Conservation (phyloP, 192 early-diverging fungal species). For the Dissophora globulifera region DNA sequence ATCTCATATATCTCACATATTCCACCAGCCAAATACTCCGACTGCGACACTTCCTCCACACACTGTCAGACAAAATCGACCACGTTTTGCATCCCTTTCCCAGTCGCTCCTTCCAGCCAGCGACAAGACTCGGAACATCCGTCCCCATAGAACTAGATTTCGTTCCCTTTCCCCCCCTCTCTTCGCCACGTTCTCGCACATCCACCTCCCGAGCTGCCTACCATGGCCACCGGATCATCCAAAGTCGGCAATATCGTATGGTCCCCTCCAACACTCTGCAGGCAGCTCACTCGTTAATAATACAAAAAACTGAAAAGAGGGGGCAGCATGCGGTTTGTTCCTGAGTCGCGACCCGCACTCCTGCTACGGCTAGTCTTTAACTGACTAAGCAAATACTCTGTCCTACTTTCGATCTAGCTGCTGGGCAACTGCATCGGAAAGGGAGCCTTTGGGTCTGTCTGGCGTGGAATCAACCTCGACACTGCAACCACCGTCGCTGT, state of each 20-base stretch:
- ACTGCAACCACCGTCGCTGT: conserved; percentile 78
- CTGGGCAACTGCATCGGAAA: conserved; percentile 80
- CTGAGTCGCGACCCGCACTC: not conserved
- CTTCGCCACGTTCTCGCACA: not conserved
- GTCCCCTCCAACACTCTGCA: no score
- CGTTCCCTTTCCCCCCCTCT: not conserved
- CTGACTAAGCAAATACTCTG: no score
- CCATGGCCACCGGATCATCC: conserved; percentile 17
- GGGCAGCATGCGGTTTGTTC: no score
- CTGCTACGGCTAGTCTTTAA: not conserved
- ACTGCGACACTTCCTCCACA: no score
- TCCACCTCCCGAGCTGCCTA: not conserved
- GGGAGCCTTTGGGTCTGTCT: conserved; percentile 79
- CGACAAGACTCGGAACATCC: no score
- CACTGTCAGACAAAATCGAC: no score
- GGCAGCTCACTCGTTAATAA: no score
- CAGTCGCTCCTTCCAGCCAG: no score
- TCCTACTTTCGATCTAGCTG: conserved; percentile 43
- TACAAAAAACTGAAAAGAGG: not conserved
- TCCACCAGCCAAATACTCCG: no score
- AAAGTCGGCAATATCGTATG: conserved; percentile 36
- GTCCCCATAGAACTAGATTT: not conserved
- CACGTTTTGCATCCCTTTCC: no score
- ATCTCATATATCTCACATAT: no score
- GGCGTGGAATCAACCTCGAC: conserved; percentile 71